Percentiles rank a stretch among this genome's conserved stretches.
These are phyloP conservation scores for Talaromyces wortmannii DNA, from an alignment of 495 filamentous ascomycete genomes.

Conservation along the genomic window DNA sequence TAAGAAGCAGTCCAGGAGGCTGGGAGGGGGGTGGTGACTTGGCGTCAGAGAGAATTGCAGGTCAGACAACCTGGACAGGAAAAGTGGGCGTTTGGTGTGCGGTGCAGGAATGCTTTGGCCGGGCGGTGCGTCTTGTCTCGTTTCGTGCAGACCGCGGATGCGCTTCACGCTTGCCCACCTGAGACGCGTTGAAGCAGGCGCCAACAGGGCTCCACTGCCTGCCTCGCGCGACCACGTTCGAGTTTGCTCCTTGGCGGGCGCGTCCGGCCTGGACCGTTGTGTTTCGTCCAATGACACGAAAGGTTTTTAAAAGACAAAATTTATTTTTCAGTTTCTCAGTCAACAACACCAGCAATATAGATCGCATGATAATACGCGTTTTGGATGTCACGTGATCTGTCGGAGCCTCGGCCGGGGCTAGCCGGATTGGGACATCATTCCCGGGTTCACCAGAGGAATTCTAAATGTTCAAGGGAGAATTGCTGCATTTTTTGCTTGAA, in stretches of 20 bases:
- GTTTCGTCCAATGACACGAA: background rate
- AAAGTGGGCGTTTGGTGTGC: conserved; percentile 25
- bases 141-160: conserved; percentile 38
- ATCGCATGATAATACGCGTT: too few species aligned
- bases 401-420: too few species aligned
- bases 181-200: conserved; percentile 43
- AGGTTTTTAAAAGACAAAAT: too few species aligned
- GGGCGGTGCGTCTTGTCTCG: conserved; percentile 26
- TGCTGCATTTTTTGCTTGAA: too few species aligned
- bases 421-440: too few species aligned
- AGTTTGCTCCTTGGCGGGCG: background rate
- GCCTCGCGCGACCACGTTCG: conserved; percentile 8
- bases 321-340: too few species aligned
- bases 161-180: conserved; percentile 26
- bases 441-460: too few species aligned
- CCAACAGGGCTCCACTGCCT: conserved; percentile 28
- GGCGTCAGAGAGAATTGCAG: conserved; percentile 15
- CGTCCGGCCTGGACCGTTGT: background rate
- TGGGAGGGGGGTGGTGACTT: conserved; percentile 7
- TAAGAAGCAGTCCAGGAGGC: conserved; percentile 11
- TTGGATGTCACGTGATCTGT: too few species aligned
- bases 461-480: too few species aligned
- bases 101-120: conserved; percentile 30
- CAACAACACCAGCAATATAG: too few species aligned
- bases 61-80: conserved; percentile 22